Base-by-base conservation (phyloP, 805 yeast genomes). In the Grigorovia jiainica region DNA sequence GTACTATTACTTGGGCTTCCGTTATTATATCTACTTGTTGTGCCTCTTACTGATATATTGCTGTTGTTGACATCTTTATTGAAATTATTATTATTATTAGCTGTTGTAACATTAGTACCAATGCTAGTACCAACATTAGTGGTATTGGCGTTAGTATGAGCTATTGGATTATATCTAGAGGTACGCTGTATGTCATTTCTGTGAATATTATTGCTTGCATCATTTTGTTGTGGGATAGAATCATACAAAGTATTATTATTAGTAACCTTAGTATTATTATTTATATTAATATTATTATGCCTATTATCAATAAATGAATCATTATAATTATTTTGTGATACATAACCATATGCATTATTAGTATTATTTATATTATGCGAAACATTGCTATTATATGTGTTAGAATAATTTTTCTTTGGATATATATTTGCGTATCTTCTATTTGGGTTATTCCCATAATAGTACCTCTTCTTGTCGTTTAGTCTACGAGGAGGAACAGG, bases 391-490 rank as follows among this genome's bases (percentile, higher is more conserved):
- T 18, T 10, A 23, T 34, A 42, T 34, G 41, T 31, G 16, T 43
- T 45, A n/a, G 40, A 13, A 33, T 47, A 52, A 4, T 38, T 34
- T 36, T 48, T 48, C 34, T 49, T 53, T 3, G 43, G 36, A 40
- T 46, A 51, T 32, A 47, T 36, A 23, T 43, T 46, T 3, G 47
- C 39, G 29, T 53, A 53, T 47, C 63, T 51, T 32, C 50, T 46
- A 37, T 48, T 49, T 18, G 60, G 52, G 39, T 47, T 55, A 39
- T 51, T 53, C 8, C 52, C 47, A 35, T 58, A 60, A 39, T 58
- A 57, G 41, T 58, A 58, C 36, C 61, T 46, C 47, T 57, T 58
- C 47, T 58, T 57, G 18, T 57, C 62, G 30, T 42, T 27, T 27
- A 15, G 25, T 32, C 41, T n/a, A 17, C 51, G 38, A 30, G 47